A percentile compares a stretch with the other conserved stretches of the same genome.
Conservation (phyloP, 2,329 filamentous ascomycete genomes). For the Trichoderma breve region DNA sequence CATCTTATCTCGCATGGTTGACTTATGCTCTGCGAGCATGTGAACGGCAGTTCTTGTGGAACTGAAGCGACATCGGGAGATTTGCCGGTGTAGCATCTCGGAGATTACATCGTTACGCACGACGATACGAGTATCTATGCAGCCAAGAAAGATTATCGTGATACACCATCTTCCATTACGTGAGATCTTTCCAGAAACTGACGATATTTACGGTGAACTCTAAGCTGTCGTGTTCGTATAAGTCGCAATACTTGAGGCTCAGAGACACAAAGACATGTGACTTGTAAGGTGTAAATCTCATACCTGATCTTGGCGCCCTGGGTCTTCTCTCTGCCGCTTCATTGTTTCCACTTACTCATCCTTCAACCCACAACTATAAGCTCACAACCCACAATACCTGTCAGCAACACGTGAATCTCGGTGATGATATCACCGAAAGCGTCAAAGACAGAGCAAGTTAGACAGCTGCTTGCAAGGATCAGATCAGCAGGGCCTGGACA, state of each 20-base stretch:
- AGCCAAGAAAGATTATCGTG: neutral
- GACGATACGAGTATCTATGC: neutral
- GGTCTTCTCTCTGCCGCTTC: neutral
- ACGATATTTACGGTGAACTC: neutral
- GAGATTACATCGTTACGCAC: neutral
- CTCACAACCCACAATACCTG: neutral
- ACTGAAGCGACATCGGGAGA: neutral
- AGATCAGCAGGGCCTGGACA: constrained; percentile 10
- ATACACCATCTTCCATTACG: neutral
- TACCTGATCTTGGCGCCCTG: neutral
- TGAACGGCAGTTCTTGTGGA: neutral
- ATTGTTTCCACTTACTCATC: neutral
- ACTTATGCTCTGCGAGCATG: neutral
- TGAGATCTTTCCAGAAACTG: neutral
- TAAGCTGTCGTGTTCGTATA: neutral
- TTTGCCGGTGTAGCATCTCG: neutral
- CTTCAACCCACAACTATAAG: neutral
- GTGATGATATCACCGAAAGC: neutral
- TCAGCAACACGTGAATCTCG: neutral
- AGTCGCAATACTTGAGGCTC: neutral
- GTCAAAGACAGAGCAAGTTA: neutral
- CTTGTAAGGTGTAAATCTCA: neutral
- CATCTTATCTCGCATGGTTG: neutral
- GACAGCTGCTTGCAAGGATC: neutral
- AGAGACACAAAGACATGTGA: neutral